A percentile compares a stretch with the other conserved stretches of the same genome.
phyloP scores from a whole-genome alignment of 257 asterid species.

The Solanum lycopersicoides region DNA sequence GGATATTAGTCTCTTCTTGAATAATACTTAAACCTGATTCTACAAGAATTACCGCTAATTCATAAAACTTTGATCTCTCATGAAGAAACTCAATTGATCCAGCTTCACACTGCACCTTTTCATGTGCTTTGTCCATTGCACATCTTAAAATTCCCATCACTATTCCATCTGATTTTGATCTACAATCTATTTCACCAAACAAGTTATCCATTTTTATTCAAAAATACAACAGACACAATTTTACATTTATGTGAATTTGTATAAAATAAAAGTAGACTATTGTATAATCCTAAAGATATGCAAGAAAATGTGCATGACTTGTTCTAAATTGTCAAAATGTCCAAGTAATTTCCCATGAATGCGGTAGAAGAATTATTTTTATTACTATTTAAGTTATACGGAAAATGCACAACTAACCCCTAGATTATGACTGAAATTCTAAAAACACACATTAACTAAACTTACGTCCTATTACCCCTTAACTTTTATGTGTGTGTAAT shows the following conservation, averaged over 20 bases:
- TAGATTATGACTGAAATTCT: no score
- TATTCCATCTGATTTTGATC: conserved; percentile 47
- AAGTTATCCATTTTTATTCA: conserved; percentile 37
- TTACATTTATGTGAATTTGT: not conserved
- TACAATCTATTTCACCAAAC: conserved; percentile 43
- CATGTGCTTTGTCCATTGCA: conserved; percentile 78
- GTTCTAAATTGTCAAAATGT: not conserved
- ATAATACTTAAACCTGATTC: conserved; percentile 52
- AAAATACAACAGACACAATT: not conserved
- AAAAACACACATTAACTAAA: no score
- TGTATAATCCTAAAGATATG: not conserved
- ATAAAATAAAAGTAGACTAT: not conserved
- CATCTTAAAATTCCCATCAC: conserved; percentile 63
- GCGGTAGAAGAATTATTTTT: not conserved
- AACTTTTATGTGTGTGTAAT: no score
- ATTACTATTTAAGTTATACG: not conserved
- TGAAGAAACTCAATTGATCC: conserved; percentile 69
- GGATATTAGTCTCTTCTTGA: conserved; percentile 42
- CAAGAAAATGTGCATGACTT: conserved; percentile 4
- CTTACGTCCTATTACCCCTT: no score
- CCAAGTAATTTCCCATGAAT: not conserved
- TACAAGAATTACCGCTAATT: conserved; percentile 56
- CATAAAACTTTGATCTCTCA: conserved; percentile 52
- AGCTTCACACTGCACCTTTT: conserved; percentile 42
- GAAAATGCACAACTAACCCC: no score